phyloP scores from a whole-genome alignment of 257 asterid species.

The Datura wrightii region DNA sequence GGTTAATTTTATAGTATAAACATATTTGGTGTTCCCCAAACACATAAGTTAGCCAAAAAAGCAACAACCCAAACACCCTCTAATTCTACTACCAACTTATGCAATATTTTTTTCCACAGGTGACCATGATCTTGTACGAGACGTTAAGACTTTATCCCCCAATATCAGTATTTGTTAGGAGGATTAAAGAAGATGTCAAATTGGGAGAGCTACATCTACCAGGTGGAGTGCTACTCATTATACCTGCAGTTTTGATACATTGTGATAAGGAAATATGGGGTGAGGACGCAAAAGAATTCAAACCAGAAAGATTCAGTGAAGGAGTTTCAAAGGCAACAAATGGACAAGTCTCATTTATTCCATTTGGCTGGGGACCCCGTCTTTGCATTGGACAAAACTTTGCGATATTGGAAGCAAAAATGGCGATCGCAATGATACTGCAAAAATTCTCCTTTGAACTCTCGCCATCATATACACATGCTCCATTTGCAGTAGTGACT shows the following conservation, averaged over 20 bases:
- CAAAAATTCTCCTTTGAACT: conserved; percentile 49
- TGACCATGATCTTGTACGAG: conserved; percentile 35
- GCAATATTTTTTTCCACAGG: background rate
- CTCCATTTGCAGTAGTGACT: conserved; percentile 40
- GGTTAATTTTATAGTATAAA: too few relatives aligned
- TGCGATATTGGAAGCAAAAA: conserved; percentile 59
- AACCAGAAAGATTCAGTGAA: conserved; percentile 44
- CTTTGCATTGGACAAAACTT: conserved; percentile 64
- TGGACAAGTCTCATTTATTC: conserved; percentile 40
- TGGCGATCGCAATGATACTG: conserved; percentile 56
- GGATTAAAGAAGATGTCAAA: conserved; percentile 23
- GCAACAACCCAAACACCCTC: background rate
- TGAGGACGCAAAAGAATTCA: conserved; percentile 45
- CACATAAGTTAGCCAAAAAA: too few relatives aligned
- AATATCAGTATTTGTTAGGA: conserved; percentile 15
- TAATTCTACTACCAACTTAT: background rate
- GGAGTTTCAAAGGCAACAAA: conserved; percentile 48
- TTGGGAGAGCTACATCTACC: conserved; percentile 40
- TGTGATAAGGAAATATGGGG: conserved; percentile 47
- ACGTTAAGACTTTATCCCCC: conserved; percentile 51
- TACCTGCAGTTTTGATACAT: conserved; percentile 41
- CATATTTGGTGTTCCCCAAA: too few relatives aligned
- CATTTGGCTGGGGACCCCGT: conserved; percentile 62
- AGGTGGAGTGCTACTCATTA: conserved; percentile 14
- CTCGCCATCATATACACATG: conserved; percentile 62